Percentiles rank a stretch among this genome's conserved stretches.
These are phyloP conservation scores for Babesia bovis DNA, from an alignment of 169 alveolate genomes.

Conservation along the genomic window DNA sequence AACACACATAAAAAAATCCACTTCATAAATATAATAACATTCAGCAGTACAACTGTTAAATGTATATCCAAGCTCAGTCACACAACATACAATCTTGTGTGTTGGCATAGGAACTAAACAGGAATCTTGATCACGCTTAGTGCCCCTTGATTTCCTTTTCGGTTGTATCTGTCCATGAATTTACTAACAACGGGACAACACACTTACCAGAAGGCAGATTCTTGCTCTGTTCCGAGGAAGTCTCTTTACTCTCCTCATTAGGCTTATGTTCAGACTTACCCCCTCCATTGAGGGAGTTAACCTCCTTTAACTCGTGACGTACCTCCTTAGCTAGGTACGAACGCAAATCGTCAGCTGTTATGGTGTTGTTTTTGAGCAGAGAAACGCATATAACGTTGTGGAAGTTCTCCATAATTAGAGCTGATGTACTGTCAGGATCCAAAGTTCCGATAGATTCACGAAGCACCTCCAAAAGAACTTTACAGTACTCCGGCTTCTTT, in stretches of 20 bases:
- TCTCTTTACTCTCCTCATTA: background rate
- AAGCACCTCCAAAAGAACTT: conserved; percentile 32
- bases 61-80: background rate
- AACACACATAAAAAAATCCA: no score
- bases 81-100: conserved; percentile 36
- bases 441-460: conserved; percentile 14
- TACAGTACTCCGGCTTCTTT: conserved; percentile 43
- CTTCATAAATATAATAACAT: background rate
- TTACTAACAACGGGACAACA: background rate
- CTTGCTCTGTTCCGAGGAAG: background rate
- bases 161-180: conserved; percentile 10
- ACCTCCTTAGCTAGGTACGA: conserved; percentile 35
- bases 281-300: conserved; percentile 18
- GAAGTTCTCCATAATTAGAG: conserved; percentile 58
- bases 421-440: conserved; percentile 61
- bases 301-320: conserved; percentile 42
- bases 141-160: conserved; percentile 20
- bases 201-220: background rate
- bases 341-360: conserved; percentile 40
- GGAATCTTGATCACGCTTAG: background rate
- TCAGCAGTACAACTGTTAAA: background rate
- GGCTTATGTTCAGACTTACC: background rate
- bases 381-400: conserved; percentile 52
- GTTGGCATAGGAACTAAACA: background rate
- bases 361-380: conserved; percentile 27